phyloP scores from a whole-genome alignment of 2,329 filamentous ascomycete species.

The Graphilbum fragrans region DNA sequence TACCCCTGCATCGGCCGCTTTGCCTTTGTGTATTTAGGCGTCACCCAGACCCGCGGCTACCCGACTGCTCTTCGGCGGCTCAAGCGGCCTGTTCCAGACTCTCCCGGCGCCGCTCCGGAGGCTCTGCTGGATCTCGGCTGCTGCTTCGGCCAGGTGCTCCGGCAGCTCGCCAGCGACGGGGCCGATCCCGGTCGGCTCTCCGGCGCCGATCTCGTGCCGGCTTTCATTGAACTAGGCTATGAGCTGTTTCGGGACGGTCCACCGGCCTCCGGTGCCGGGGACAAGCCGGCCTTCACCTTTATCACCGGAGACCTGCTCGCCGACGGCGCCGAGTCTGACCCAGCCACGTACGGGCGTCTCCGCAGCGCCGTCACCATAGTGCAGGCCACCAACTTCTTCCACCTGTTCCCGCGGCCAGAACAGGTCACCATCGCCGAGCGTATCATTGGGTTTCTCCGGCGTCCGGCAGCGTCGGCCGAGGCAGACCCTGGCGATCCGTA shows the following conservation, averaged over 20 bases:
- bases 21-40: slow-evolving; percentile 21
- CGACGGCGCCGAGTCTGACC: slow-evolving; percentile 3
- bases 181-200: slow-evolving; percentile 58
- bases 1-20: no score
- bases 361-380: slow-evolving; percentile 15
- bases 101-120: neutral
- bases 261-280: no score
- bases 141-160: slow-evolving; percentile 31
- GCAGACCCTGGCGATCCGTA: no score
- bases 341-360: slow-evolving; percentile 7
- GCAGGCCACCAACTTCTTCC: slow-evolving; percentile 18
- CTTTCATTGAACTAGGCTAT: slow-evolving; percentile 20
- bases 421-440: no score
- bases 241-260: slow-evolving; percentile 18
- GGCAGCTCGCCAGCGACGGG: slow-evolving; percentile 69
- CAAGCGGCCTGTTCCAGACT: no score
- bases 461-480: no score
- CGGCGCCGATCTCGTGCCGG: slow-evolving; percentile 23
- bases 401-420: no score
- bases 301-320: slow-evolving; percentile 15
- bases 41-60: slow-evolving; percentile 17
- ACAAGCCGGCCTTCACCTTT: slow-evolving; percentile 9
- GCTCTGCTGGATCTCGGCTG: slow-evolving; percentile 27
- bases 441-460: no score
- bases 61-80: slow-evolving; percentile 15